phyloP scores from a whole-genome alignment of 257 asterid species.

The Avicennia marina region DNA sequence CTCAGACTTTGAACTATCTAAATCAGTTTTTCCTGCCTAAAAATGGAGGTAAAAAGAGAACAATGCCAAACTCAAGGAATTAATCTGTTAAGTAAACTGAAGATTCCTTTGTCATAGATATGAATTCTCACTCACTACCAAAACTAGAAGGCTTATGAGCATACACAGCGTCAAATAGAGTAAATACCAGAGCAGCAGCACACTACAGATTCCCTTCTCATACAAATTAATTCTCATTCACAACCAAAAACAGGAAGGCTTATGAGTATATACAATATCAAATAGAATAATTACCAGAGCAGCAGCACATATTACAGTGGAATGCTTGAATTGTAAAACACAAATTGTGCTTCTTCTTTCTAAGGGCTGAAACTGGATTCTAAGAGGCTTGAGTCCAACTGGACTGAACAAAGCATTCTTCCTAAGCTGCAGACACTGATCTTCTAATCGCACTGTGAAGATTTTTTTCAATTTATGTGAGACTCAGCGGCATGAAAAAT shows the following conservation, averaged over 20 bases:
- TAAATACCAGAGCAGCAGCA: slow-evolving; percentile 51
- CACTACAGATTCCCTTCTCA: slow-evolving; percentile 19
- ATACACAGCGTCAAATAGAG: not conserved
- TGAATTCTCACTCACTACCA: not conserved
- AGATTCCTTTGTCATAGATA: not conserved
- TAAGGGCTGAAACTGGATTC: slow-evolving; percentile 27
- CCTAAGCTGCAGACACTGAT: slow-evolving; percentile 17
- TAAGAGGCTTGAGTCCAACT: slow-evolving; percentile 28
- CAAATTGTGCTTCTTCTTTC: slow-evolving; percentile 14
- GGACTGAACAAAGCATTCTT: slow-evolving; percentile 23
- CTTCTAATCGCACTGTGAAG: slow-evolving; percentile 27
- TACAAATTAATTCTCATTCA: not conserved
- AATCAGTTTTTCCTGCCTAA: not conserved
- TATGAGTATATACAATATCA: not conserved
- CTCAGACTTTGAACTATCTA: not conserved
- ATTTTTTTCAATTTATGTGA: slow-evolving; percentile 7
- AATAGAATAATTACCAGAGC: slow-evolving; percentile 41
- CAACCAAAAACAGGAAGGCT: not conserved
- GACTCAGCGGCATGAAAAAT: not conserved
- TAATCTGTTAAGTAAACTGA: not conserved
- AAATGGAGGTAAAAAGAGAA: not conserved
- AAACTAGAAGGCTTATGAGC: not conserved
- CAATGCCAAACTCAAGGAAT: not conserved
- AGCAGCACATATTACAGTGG: slow-evolving; percentile 45
- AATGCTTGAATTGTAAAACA: slow-evolving; percentile 23